Percentiles rank a stretch among this genome's conserved stretches.
Conservation (phyloP, 352 stramenopile species). For the Globisporangium viniferum region DNA sequence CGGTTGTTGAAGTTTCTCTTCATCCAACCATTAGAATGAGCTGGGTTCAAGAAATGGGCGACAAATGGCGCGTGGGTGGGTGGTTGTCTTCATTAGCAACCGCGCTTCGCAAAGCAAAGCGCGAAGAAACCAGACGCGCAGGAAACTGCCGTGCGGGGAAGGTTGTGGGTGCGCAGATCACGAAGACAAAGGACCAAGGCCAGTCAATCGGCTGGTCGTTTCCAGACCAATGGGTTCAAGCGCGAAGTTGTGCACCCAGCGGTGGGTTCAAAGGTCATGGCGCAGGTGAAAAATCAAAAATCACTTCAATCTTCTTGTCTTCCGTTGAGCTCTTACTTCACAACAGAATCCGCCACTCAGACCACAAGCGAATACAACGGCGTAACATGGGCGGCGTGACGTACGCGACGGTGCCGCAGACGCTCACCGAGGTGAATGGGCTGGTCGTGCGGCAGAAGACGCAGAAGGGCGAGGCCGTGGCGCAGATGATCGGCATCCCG, state of each 20-base stretch:
- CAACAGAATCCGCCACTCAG: not conserved
- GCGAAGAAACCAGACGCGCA: too few relatives aligned
- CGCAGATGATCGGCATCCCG: constrained; percentile 47
- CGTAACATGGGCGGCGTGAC: constrained; percentile 5
- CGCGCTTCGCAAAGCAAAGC: too few relatives aligned
- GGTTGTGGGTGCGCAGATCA: too few relatives aligned
- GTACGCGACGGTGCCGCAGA: constrained; percentile 28
- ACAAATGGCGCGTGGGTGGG: too few relatives aligned
- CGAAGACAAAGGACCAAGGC: too few relatives aligned
- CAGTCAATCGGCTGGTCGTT: too few relatives aligned
- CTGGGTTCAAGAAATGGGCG: too few relatives aligned
- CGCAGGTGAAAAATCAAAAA: not conserved
- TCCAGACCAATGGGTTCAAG: not conserved
- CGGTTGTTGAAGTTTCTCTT: not conserved
- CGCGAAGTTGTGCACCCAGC: not conserved
- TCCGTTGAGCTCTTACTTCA: not conserved
- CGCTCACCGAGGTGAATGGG: constrained; percentile 31
- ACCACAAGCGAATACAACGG: too few relatives aligned
- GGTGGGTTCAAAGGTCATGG: not conserved
- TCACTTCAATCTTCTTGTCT: not conserved
- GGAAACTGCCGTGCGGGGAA: too few relatives aligned
- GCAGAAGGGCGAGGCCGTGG: constrained; percentile 41
- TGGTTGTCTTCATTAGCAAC: too few relatives aligned
- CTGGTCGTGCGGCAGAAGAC: constrained; percentile 56
- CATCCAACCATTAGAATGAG: too few relatives aligned